These are phyloP conservation scores for Aspergillus avenaceus DNA, from an alignment of 495 filamentous ascomycete species.

Conservation along the genomic window DNA sequence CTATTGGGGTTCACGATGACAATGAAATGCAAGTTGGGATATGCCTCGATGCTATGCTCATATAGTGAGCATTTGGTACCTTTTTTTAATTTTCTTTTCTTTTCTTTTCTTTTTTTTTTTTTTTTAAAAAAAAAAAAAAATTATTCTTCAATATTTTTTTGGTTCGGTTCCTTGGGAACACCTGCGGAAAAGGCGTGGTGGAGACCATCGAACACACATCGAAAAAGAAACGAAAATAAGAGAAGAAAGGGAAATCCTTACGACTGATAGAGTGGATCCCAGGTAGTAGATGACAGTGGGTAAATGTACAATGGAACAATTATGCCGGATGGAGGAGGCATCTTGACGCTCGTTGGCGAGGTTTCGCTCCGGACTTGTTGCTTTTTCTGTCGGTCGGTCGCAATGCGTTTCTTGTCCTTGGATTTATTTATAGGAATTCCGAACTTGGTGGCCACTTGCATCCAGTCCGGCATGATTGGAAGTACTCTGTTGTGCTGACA, in stretches of 20 bases:
- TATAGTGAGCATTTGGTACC: background rate
- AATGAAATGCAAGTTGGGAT: slow-evolving; percentile 12
- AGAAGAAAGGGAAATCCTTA: background rate
- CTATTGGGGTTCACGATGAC: slow-evolving; percentile 20
- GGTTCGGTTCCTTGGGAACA: no score
- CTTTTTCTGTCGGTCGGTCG: background rate
- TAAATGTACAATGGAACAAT: slow-evolving; percentile 18
- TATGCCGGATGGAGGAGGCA: slow-evolving; percentile 8
- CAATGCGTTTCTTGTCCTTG: background rate
- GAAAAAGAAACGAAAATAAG: background rate
- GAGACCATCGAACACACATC: background rate
- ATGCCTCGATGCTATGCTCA: slow-evolving; percentile 5
- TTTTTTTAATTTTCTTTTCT: background rate
- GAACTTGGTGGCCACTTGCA: background rate
- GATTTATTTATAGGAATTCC: background rate
- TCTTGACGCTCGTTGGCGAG: background rate
- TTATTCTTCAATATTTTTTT: no score
- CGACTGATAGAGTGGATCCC: slow-evolving; percentile 18
- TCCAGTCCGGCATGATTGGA: background rate
- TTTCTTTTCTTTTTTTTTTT: background rate
- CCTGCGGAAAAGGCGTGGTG: background rate
- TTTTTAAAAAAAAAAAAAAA: no score
- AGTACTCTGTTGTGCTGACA: background rate
- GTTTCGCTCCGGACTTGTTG: background rate
- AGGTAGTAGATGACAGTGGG: slow-evolving; percentile 10